phyloP scores from a whole-genome alignment of 148 eudicot genomes.

The Pouteria glomerata region DNA sequence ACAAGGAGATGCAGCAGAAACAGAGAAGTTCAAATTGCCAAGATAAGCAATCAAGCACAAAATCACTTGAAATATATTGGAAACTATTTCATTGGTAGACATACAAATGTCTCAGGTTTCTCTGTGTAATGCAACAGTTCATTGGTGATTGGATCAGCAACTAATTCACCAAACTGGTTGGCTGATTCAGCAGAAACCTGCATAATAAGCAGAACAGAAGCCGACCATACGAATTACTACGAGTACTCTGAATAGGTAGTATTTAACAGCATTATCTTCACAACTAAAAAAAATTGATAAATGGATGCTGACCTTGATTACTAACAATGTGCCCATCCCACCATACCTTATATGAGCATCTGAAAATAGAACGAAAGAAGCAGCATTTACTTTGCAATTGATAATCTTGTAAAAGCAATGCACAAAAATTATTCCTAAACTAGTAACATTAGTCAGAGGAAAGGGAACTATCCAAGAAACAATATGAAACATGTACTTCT shows the following conservation, averaged over 20 bases:
- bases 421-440: not conserved
- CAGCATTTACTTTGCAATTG: not conserved
- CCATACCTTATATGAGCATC: constrained; percentile 76
- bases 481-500: constrained; percentile 1
- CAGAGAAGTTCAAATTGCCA: constrained; percentile 1
- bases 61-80: not conserved
- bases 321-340: constrained; percentile 86
- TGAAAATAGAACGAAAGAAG: constrained; percentile 20
- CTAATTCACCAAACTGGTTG: constrained; percentile 85
- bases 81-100: constrained; percentile 22
- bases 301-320: constrained; percentile 57
- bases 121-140: constrained; percentile 94
- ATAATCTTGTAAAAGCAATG: not conserved
- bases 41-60: constrained; percentile 4
- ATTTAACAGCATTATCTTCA: not conserved
- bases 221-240: constrained; percentile 2
- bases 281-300: not conserved
- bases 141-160: constrained; percentile 77
- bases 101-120: constrained; percentile 97
- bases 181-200: constrained; percentile 98
- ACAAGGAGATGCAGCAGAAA: constrained; percentile 17
- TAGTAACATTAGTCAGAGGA: not conserved
- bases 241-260: not conserved
- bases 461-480: no score
- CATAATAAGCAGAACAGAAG: constrained; percentile 6